Percentiles rank a stretch among this genome's conserved stretches.
These are phyloP conservation scores for Sporobolus alterniflorus DNA, from an alignment of 202 grass and related monocot species.

Conservation along the genomic window DNA sequence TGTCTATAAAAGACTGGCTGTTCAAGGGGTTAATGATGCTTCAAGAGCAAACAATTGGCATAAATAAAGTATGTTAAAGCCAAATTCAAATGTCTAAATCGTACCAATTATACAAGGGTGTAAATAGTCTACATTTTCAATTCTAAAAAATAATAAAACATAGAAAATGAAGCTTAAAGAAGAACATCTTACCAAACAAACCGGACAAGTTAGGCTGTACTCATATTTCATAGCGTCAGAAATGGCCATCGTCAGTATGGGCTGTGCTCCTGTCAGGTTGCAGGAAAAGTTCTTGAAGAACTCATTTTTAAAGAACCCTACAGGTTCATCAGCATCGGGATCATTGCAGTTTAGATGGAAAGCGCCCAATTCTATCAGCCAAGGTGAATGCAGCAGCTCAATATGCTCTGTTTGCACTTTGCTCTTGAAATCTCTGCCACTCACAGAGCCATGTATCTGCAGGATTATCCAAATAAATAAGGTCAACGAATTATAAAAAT, in stretches of 20 bases:
- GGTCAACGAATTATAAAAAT: background rate
- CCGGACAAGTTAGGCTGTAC: constrained; percentile 61
- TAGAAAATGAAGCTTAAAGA: constrained; percentile 27
- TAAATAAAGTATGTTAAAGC: background rate
- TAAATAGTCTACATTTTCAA: background rate
- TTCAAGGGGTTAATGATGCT: background rate
- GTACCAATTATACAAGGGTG: background rate
- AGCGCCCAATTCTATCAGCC: constrained; percentile 73
- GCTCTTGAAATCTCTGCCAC: constrained; percentile 76
- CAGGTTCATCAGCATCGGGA: constrained; percentile 45
- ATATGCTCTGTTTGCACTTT: constrained; percentile 67
- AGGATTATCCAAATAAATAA: constrained; percentile 19
- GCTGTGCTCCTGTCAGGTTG: constrained; percentile 49
- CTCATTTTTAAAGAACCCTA: constrained; percentile 46
- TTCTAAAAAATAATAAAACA: background rate
- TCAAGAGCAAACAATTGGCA: background rate
- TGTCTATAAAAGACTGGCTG: background rate
- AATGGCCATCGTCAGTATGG: constrained; percentile 64
- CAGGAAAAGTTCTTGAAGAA: constrained; percentile 73
- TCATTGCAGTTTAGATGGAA: constrained; percentile 71
- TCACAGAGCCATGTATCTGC: constrained; percentile 76
- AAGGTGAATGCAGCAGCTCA: constrained; percentile 76
- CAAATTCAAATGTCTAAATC: background rate
- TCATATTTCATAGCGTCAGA: constrained; percentile 65
- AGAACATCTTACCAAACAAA: constrained; percentile 71